phyloP scores from a whole-genome alignment of 2,329 filamentous ascomycete genomes.

The Talaromyces marneffei region DNA sequence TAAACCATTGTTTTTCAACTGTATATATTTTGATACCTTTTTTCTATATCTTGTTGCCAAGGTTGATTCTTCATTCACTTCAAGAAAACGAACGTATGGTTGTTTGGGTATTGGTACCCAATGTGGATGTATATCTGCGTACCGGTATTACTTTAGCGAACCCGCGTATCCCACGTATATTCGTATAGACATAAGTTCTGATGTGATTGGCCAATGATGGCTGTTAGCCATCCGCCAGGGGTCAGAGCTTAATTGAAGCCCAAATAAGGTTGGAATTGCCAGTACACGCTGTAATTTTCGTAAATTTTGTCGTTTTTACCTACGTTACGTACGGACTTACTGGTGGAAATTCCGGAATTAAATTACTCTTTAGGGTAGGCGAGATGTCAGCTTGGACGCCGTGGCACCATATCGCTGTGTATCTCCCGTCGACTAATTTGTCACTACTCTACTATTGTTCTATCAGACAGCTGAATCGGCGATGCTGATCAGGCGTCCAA shows the following conservation, averaged over 20 bases:
- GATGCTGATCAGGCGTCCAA: constrained; percentile 1
- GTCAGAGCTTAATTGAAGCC: not conserved
- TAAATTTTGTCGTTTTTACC: too few relatives aligned
- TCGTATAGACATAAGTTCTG: too few relatives aligned
- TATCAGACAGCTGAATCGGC: not conserved
- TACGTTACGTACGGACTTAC: not conserved
- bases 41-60: not conserved
- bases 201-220: not conserved
- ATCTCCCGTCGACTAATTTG: not conserved
- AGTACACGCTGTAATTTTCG: not conserved
- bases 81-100: not conserved
- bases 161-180: too few relatives aligned
- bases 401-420: not conserved
- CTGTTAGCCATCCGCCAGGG: not conserved
- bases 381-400: not conserved
- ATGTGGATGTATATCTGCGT: not conserved
- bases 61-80: not conserved
- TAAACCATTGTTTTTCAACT: not conserved
- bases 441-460: not conserved
- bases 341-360: too few relatives aligned
- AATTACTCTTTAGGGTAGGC: not conserved
- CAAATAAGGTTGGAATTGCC: not conserved
- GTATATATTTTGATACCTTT: not conserved
- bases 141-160: not conserved
- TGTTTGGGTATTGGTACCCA: not conserved